Evolutionary conservation across 2,329 filamentous ascomycete genomes (phyloP).

Genomic region (Raffaelea arxii): DNA sequence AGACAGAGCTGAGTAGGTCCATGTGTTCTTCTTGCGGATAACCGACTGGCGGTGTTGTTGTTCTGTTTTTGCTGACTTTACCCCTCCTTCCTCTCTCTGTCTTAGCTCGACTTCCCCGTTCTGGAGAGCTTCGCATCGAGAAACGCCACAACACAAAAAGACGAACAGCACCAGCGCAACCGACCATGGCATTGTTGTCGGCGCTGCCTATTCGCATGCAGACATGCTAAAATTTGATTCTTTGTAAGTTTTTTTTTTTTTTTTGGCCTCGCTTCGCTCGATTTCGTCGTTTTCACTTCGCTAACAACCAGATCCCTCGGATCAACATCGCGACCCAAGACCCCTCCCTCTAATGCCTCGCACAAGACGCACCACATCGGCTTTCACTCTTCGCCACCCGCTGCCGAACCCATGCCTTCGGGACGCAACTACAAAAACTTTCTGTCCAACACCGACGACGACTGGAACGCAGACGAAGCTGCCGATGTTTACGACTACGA

Average conservation of each 20-base stretch:
- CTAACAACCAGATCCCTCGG: slow-evolving; percentile 19
- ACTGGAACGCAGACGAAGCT: slow-evolving; percentile 65
- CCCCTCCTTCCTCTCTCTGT: slow-evolving; percentile 11
- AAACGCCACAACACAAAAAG: slow-evolving; percentile 43
- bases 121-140: slow-evolving; percentile 58
- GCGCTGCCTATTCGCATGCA: slow-evolving; percentile 91
- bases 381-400: slow-evolving; percentile 30
- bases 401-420: slow-evolving; percentile 52
- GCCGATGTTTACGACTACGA: slow-evolving; percentile 73
- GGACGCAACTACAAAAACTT: slow-evolving; percentile 72
- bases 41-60: no score
- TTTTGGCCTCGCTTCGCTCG: neutral
- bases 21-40: neutral
- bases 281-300: slow-evolving; percentile 12
- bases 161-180: slow-evolving; percentile 27
- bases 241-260: slow-evolving; percentile 45
- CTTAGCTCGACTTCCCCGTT: slow-evolving; percentile 76
- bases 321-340: slow-evolving; percentile 58
- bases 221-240: slow-evolving; percentile 85
- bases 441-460: slow-evolving; percentile 69
- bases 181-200: slow-evolving; percentile 69
- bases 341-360: slow-evolving; percentile 57
- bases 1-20: slow-evolving; percentile 56
- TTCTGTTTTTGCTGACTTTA: slow-evolving; percentile 19
- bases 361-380: slow-evolving; percentile 44